Conservation (phyloP, 208 protist species). For the Trypanosoma melophagium region DNA sequence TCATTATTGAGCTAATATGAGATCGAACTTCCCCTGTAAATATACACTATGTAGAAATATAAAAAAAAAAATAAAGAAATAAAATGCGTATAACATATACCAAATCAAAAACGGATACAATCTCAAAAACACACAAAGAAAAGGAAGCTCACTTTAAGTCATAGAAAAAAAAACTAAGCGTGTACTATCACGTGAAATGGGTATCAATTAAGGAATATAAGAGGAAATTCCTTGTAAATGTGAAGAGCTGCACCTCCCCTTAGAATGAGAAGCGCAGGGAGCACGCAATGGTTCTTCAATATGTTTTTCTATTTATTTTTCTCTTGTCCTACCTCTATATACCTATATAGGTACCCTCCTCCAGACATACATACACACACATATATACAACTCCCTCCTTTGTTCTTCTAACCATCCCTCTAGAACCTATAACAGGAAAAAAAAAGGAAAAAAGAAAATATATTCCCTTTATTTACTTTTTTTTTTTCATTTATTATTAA, state of each 20-base stretch:
- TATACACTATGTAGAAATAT: background rate
- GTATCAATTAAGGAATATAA: slow-evolving; percentile 15
- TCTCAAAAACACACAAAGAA: too few relatives aligned
- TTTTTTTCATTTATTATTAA: background rate
- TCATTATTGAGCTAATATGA: slow-evolving; percentile 1
- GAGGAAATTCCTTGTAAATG: slow-evolving; percentile 1
- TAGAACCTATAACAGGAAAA: background rate
- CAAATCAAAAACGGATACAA: too few relatives aligned
- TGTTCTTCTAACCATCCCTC: background rate
- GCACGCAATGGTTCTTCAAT: background rate
- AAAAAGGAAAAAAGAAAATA: slow-evolving; percentile 20
- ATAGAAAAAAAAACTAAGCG: background rate
- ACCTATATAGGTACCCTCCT: background rate
- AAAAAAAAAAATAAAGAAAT: slow-evolving; percentile 27
- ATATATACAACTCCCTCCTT: background rate
- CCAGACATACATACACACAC: background rate
- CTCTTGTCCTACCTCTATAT: background rate
- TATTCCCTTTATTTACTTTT: background rate
- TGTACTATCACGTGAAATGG: background rate
- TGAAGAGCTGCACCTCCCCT: background rate
- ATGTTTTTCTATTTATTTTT: slow-evolving; percentile 1
- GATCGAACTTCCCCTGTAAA: too few relatives aligned
- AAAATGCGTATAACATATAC: slow-evolving; percentile 1
- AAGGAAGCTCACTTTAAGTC: too few relatives aligned
- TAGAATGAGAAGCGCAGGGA: slow-evolving; percentile 13